Evolutionary conservation across 2,329 filamentous ascomycete genomes (phyloP), one percentile per base, ranked within the genome.

Genomic region (Trichoderma gracile): DNA sequence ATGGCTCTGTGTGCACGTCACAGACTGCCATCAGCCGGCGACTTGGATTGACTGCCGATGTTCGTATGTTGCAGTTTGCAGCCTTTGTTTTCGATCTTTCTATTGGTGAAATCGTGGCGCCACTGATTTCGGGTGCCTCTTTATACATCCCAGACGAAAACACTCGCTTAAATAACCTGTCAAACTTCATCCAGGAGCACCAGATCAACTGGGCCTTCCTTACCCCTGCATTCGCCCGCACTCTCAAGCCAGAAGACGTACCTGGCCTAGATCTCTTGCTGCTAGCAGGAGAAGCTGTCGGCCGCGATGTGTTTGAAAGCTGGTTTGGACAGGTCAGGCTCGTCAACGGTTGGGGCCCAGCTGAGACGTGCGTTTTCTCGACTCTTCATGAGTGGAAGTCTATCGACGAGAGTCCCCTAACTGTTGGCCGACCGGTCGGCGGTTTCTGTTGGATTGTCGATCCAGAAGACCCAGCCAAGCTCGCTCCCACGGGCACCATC

Each of bases 361-460:
- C 63, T 12, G 63, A 65, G 40, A 65, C 63, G 7, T 67, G 63
- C 33, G 58, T 65, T 10, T 43, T 54, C 8, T 46, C 56, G 2
- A 15, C 57, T 9, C 25, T 65, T 21, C 42, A 65, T 23, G 63
- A 61, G 42, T 62, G 49, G 47, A 15, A 30, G 25, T 62, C 47
- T 2, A 25, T 42, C 1, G 3, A 53, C 25, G 63, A 65, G 17
- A 50, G 25, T 8, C 23, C 49, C 2, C 57, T 21, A 25, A 65
- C 40, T 14, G 43, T 68, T 6, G 63, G 63, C 1, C 38, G 42
- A n/a, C 56, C 56, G 10, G 57, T 65, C 8, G 63, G 63, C n/a
- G 17, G 63, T n/a, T 61, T 62, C 57, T 66, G 58, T n/a, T 67
- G 64, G 66, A 33, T 67, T 47, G 64, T 57, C 21, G 59, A 64